Conservation (phyloP, 2,329 filamentous ascomycete genomes). For the Penicillium sp. region DNA sequence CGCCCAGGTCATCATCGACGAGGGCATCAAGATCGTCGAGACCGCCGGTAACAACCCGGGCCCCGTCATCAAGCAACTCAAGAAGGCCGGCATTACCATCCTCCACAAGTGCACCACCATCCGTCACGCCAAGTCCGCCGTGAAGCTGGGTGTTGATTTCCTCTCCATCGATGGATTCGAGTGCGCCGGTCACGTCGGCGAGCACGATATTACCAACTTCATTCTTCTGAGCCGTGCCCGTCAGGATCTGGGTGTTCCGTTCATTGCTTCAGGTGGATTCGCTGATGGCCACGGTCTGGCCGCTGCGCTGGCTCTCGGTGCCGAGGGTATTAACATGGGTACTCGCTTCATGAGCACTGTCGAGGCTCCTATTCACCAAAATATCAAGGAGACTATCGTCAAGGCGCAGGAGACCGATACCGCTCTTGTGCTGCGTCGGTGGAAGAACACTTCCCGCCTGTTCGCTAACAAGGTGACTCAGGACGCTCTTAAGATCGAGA, state of each 20-base stretch:
- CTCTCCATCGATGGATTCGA: conserved; percentile 97
- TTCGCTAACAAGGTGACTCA: conserved; percentile 89
- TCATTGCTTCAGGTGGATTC: conserved; percentile 95
- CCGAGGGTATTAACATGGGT: conserved; percentile 97
- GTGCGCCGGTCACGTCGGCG: conserved; percentile 74
- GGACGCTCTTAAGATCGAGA: conserved; percentile 82
- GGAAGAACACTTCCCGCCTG: conserved; percentile 89
- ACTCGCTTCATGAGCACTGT: conserved; percentile 97
- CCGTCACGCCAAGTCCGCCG: conserved; percentile 85
- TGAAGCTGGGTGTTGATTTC: conserved; percentile 96
- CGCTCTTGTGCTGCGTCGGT: conserved; percentile 81
- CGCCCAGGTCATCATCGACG: conserved; percentile 89
- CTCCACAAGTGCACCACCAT: conserved; percentile 99
- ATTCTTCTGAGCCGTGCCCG: conserved; percentile 80
- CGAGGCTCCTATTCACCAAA: conserved; percentile 88
- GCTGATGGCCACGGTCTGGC: conserved; percentile 93
- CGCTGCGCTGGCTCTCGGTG: conserved; percentile 85
- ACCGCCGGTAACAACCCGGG: conserved; percentile 90
- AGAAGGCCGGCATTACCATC: conserved; percentile 76
- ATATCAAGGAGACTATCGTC: conserved; percentile 94
- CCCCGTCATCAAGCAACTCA: conserved; percentile 87
- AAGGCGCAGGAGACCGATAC: conserved; percentile 89
- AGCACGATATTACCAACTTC: conserved; percentile 61
- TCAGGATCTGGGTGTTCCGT: conserved; percentile 82
- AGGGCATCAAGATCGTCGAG: conserved; percentile 89